phyloP scores from a whole-genome alignment of 805 yeast genomes.

The Suhomyces emberorum region DNA sequence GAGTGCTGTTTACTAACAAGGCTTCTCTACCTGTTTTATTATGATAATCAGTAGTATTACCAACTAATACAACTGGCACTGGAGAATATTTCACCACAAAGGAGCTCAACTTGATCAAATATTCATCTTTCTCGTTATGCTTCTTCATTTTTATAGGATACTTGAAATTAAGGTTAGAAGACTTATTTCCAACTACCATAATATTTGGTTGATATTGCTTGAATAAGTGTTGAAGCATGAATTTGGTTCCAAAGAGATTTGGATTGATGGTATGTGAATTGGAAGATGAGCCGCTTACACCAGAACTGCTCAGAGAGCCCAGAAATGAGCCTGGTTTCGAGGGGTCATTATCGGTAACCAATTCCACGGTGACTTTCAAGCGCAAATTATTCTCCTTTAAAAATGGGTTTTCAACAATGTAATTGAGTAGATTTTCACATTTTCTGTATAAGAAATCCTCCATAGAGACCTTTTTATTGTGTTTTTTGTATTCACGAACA shows the following conservation, averaged over 20 bases:
- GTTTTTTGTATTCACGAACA: slow-evolving; percentile 13
- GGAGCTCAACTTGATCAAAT: slow-evolving; percentile 34
- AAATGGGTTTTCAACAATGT: slow-evolving; percentile 15
- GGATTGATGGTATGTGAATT: slow-evolving; percentile 6
- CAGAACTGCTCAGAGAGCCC: not conserved
- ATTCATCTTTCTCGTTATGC: slow-evolving; percentile 20
- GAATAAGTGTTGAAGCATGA: slow-evolving; percentile 34
- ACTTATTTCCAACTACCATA: slow-evolving; percentile 35
- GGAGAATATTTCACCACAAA: slow-evolving; percentile 38
- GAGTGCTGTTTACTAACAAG: not conserved
- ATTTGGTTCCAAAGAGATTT: slow-evolving; percentile 25
- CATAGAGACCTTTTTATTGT: slow-evolving; percentile 2
- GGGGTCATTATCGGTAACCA: slow-evolving; percentile 23
- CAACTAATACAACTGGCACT: slow-evolving; percentile 38
- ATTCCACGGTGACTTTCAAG: slow-evolving; percentile 39
- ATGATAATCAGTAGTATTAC: slow-evolving; percentile 22
- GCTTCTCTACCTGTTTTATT: slow-evolving; percentile 8
- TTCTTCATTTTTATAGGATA: slow-evolving; percentile 32
- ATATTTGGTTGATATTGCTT: slow-evolving; percentile 42
- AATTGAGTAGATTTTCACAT: slow-evolving; percentile 19
- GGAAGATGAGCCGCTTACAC: not conserved
- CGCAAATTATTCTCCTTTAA: slow-evolving; percentile 17
- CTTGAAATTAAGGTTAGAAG: slow-evolving; percentile 41
- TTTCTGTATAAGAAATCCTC: slow-evolving; percentile 18
- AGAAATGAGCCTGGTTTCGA: not conserved